phyloP scores from a whole-genome alignment of 495 filamentous ascomycete genomes.

The Evernia prunastri region DNA sequence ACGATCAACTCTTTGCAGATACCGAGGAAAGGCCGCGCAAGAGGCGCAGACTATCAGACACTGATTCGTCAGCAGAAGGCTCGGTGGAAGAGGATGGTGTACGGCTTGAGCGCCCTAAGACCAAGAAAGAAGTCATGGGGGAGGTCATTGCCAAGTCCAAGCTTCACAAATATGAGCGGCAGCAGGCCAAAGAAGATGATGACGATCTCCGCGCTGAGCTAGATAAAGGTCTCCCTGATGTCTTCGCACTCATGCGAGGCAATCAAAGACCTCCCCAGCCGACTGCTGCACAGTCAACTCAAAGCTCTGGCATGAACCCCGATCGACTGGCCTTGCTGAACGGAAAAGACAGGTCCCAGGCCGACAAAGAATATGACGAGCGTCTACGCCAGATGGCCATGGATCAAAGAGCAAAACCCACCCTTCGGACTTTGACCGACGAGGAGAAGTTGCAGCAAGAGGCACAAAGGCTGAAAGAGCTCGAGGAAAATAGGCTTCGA shows the following conservation, averaged over 20 bases:
- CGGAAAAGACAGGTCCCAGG: constrained; percentile 53
- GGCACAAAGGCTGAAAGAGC: constrained; percentile 61
- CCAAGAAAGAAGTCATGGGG: constrained; percentile 91
- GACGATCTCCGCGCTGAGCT: constrained; percentile 79
- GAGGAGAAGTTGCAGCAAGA: constrained; percentile 78
- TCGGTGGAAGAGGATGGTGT: constrained; percentile 40
- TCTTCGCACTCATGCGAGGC: constrained; percentile 64
- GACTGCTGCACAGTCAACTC: constrained; percentile 34
- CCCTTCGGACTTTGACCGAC: constrained; percentile 81
- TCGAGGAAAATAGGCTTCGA: constrained; percentile 68
- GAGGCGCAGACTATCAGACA: constrained; percentile 46
- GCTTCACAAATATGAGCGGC: constrained; percentile 84
- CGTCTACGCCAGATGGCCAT: constrained; percentile 71
- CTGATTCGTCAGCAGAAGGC: constrained; percentile 34
- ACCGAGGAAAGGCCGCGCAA: constrained; percentile 53
- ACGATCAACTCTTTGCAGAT: constrained; percentile 40
- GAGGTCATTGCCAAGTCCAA: constrained; percentile 98
- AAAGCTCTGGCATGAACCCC: constrained; percentile 48
- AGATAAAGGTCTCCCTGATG: constrained; percentile 68
- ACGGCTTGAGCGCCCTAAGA: constrained; percentile 74
- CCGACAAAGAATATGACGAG: constrained; percentile 79
- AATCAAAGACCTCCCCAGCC: constrained; percentile 38
- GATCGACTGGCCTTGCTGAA: constrained; percentile 53
- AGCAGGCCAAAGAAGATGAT: constrained; percentile 88
- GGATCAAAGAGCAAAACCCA: constrained; percentile 75